Evolutionary conservation across 768 basidiomycete genomes (phyloP).

Genomic region (Leccinellum luteum): DNA sequence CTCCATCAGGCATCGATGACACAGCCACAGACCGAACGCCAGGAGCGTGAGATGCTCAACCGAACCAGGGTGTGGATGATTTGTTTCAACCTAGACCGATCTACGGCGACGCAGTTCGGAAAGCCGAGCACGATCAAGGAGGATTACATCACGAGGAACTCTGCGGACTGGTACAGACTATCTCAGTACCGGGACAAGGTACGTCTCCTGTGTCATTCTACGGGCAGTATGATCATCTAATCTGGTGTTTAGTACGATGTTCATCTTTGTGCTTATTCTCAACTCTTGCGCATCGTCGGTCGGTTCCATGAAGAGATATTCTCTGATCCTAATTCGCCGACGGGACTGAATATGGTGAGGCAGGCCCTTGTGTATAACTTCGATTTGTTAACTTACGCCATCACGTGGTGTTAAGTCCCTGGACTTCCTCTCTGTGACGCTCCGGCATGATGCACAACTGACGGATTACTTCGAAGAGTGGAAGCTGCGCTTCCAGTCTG

Average conservation of each 20-base stretch:
- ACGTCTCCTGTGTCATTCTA: conserved; percentile 8
- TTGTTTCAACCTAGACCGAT: conserved; percentile 86
- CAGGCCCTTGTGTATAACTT: background rate
- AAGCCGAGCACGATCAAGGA: conserved; percentile 88
- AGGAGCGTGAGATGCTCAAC: conserved; percentile 82
- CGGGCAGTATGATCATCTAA: background rate
- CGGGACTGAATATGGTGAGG: conserved; percentile 65
- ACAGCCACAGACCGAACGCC: conserved; percentile 67
- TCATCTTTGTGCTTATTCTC: conserved; percentile 72
- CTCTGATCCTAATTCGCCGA: conserved; percentile 63
- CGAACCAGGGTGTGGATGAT: conserved; percentile 87
- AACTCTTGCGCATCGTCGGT: conserved; percentile 65
- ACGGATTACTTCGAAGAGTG: conserved; percentile 65
- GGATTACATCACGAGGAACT: conserved; percentile 72
- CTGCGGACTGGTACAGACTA: conserved; percentile 72
- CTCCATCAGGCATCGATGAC: conserved; percentile 63
- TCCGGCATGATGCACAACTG: conserved; percentile 56
- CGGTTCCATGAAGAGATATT: conserved; percentile 77
- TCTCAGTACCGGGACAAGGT: conserved; percentile 62
- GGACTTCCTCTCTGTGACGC: conserved; percentile 65
- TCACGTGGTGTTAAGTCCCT: conserved; percentile 41
- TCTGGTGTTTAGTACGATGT: conserved; percentile 57
- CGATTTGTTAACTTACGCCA: conserved; percentile 2
- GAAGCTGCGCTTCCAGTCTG: conserved; percentile 54
- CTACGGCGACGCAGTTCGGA: conserved; percentile 84